These are phyloP conservation scores for Mrakia frigida DNA, from an alignment of 768 basidiomycete species.

Conservation along the genomic window DNA sequence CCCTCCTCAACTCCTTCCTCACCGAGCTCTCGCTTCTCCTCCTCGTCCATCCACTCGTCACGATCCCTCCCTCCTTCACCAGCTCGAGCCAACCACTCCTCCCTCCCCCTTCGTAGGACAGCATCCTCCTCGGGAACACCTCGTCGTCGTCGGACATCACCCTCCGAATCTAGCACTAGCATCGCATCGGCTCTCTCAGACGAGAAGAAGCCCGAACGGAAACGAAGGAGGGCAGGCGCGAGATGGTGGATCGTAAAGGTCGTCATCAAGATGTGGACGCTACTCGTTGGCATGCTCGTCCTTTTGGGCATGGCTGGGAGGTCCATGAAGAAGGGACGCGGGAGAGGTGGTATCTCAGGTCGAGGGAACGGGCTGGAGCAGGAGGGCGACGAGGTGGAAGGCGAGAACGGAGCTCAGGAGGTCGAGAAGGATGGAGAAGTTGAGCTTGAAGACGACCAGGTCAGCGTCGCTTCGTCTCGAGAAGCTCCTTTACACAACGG, in stretches of 20 bases:
- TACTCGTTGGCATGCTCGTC: not conserved
- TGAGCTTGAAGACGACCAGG: not conserved
- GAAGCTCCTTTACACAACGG: not conserved
- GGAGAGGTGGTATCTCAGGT: not conserved
- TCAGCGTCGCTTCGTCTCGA: not conserved
- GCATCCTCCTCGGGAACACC: not conserved
- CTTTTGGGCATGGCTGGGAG: not conserved
- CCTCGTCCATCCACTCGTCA: not conserved
- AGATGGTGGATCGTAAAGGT: constrained; percentile 3
- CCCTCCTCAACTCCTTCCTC: not conserved
- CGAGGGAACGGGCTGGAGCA: not conserved
- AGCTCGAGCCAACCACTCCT: not conserved
- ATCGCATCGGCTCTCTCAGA: not conserved
- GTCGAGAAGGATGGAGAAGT: too few species aligned
- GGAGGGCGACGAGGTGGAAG: not conserved
- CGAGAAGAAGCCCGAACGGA: not conserved
- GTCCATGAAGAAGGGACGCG: not conserved
- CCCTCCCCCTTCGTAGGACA: not conserved
- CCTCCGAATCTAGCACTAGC: not conserved
- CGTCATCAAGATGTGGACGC: not conserved
- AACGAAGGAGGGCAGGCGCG: not conserved
- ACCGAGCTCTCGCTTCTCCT: not conserved
- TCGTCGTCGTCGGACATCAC: not conserved
- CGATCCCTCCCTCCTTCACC: constrained; percentile 4
- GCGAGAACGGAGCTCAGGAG: not conserved